Conservation (phyloP, 148 eudicot genomes). For the Arbutus unedo region DNA sequence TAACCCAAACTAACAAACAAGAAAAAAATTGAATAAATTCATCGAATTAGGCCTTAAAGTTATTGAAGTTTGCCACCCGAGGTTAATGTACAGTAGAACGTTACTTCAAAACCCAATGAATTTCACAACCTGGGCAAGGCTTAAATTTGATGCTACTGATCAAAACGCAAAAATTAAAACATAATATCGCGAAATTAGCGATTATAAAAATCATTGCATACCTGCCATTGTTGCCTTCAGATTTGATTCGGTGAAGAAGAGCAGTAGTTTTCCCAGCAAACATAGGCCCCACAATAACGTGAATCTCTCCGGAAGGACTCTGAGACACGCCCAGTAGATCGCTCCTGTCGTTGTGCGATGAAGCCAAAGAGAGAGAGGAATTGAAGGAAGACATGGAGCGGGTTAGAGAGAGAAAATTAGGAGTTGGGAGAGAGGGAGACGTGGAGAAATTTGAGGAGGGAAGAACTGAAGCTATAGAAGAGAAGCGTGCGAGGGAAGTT, state of each 20-base stretch:
- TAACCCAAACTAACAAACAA: too few relatives aligned
- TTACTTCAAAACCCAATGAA: neutral
- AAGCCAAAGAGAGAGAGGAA: slow-evolving; percentile 5
- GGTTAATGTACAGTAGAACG: too few relatives aligned
- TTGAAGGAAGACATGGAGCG: slow-evolving; percentile 19
- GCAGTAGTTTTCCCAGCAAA: slow-evolving; percentile 83
- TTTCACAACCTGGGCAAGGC: neutral
- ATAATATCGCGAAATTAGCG: too few relatives aligned
- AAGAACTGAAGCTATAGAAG: too few relatives aligned
- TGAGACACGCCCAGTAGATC: neutral
- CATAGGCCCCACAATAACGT: slow-evolving; percentile 88
- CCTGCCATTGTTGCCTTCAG: slow-evolving; percentile 67
- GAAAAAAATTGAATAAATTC: too few relatives aligned
- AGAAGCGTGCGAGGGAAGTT: slow-evolving; percentile 4
- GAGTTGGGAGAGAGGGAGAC: neutral
- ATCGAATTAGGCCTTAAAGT: too few relatives aligned
- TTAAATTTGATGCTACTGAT: neutral
- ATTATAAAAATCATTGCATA: neutral
- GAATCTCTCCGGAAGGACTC: slow-evolving; percentile 58
- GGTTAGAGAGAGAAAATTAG: slow-evolving; percentile 6
- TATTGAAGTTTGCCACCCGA: too few relatives aligned
- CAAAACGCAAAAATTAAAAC: neutral
- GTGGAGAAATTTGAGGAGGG: neutral
- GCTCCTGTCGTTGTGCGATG: neutral
- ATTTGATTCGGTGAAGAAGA: slow-evolving; percentile 67